Percentiles rank a stretch among this genome's conserved stretches.
phyloP scores from a whole-genome alignment of 805 yeast genomes.

The Zygotorulaspora danielsina region DNA sequence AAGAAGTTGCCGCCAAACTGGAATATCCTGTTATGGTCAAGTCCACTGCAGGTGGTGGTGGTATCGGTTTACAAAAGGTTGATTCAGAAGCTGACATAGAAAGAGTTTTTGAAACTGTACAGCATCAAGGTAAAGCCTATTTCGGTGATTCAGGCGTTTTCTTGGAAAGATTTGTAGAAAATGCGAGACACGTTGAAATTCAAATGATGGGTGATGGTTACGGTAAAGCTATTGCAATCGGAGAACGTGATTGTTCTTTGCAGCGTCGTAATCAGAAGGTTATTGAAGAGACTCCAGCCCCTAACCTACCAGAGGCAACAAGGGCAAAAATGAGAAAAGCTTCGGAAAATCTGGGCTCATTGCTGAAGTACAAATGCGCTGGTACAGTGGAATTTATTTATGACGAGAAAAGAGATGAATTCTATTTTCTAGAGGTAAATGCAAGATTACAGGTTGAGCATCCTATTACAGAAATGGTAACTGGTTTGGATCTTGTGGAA shows the following conservation, averaged over 20 bases:
- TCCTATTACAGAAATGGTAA: conserved; percentile 92
- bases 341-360: conserved; percentile 75
- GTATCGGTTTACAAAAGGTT: conserved; percentile 93
- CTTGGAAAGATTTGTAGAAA: conserved; percentile 88
- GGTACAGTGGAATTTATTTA: conserved; percentile 97
- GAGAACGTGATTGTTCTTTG: conserved; percentile 96
- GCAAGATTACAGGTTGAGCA: conserved; percentile 97
- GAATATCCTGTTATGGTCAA: conserved; percentile 93
- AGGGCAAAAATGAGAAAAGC: conserved; percentile 72
- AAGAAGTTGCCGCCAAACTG: conserved; percentile 63
- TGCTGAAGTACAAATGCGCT: conserved; percentile 90
- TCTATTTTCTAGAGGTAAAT: conserved; percentile 92
- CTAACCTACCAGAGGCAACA: conserved; percentile 78
- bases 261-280: conserved; percentile 96
- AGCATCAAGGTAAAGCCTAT: conserved; percentile 88
- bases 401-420: conserved; percentile 80
- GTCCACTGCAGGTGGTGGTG: conserved; percentile 99
- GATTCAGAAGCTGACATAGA: conserved; percentile 77
- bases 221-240: conserved; percentile 89
- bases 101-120: conserved; percentile 81
- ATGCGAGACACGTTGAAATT: conserved; percentile 93
- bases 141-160: conserved; percentile 96
- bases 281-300: conserved; percentile 98
- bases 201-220: conserved; percentile 95
- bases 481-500: conserved; percentile 92